Evolutionary conservation across 2,329 filamentous ascomycete species (phyloP), one percentile per base, ranked within the genome.

Genomic region (Periconia sp.): DNA sequence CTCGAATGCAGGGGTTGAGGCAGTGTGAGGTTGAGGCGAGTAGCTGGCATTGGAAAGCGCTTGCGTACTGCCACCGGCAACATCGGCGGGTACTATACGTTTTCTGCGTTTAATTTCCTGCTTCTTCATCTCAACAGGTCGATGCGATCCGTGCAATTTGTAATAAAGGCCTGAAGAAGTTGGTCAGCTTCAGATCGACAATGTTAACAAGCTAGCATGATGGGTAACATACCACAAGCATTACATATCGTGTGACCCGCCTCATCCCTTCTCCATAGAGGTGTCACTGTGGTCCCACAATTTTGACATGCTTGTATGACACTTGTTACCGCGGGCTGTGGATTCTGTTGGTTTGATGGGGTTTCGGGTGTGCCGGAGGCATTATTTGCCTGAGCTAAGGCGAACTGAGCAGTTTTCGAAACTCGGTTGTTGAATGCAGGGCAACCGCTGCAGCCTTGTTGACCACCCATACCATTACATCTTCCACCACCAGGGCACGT

Each of bases 81-180:
- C 15, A 23, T 85, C 78, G 17, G 90, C 91, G 17, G 93, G 92
- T 42, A 97, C 92, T 6, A 97, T 92, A 54, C 94, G 87, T 80
- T 97, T 97, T 56, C 94, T 84, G 57, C 94, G 85, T 76, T 99
- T 97, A 73, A 99, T 99, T 23, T 96, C 90, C 2, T 91, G 89
- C 74, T 97, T 97, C 76, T 97, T 99, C 94, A 99, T 97, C n/a
- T 91, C 91, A 6, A 94, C 91, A 0, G 94, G 94, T 41, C 94
- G 85, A 74, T 97, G 93, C 30, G 92, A 87, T 50, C 92, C 92
- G 71, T 99, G 94, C 2, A 99, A 85, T 74, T 97, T 97, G 78
- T 95, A 92, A 74, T 99, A 99, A 2, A 99, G 79, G 5, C 93
- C 92, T 96, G 20, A 23, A 9, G 11, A 37, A 11, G 6, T 37